Evolutionary conservation across 2,329 filamentous ascomycete species (phyloP).

Genomic region (Sphaerulina musiva): DNA sequence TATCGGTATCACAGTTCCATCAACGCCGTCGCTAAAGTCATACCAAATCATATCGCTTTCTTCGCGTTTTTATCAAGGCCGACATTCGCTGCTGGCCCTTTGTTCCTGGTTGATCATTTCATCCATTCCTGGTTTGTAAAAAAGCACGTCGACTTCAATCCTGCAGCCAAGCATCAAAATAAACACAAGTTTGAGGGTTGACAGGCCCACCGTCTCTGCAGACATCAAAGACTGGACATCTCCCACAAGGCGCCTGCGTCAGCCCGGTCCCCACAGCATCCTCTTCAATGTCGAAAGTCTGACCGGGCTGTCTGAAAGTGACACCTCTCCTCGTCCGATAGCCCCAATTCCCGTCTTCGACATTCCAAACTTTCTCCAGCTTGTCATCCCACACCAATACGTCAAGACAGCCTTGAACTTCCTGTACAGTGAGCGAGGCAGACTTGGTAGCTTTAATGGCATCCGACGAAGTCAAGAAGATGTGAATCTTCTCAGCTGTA

Average conservation of each 20-base stretch:
- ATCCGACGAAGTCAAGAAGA: slow-evolving; percentile 60
- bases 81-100: too few species aligned
- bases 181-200: slow-evolving; percentile 81
- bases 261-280: slow-evolving; percentile 61
- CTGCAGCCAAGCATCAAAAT: slow-evolving; percentile 78
- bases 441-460: slow-evolving; percentile 63
- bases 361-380: slow-evolving; percentile 53
- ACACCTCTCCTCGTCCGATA: slow-evolving; percentile 44
- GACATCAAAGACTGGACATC: slow-evolving; percentile 86
- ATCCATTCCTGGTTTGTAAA: too few species aligned
- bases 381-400: slow-evolving; percentile 84
- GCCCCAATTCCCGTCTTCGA: slow-evolving; percentile 37
- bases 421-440: slow-evolving; percentile 51
- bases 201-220: slow-evolving; percentile 89
- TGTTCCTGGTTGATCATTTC: too few species aligned
- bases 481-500: slow-evolving; percentile 70
- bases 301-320: slow-evolving; percentile 24
- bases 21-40: too few species aligned
- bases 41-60: too few species aligned
- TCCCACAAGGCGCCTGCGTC: slow-evolving; percentile 82
- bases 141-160: background rate
- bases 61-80: too few species aligned
- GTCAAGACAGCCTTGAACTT: slow-evolving; percentile 79
- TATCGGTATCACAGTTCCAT: too few species aligned
- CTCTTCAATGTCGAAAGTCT: slow-evolving; percentile 32